phyloP scores from a whole-genome alignment of 1,284 basidiomycete species.

The Sphaerobolus stellatus region DNA sequence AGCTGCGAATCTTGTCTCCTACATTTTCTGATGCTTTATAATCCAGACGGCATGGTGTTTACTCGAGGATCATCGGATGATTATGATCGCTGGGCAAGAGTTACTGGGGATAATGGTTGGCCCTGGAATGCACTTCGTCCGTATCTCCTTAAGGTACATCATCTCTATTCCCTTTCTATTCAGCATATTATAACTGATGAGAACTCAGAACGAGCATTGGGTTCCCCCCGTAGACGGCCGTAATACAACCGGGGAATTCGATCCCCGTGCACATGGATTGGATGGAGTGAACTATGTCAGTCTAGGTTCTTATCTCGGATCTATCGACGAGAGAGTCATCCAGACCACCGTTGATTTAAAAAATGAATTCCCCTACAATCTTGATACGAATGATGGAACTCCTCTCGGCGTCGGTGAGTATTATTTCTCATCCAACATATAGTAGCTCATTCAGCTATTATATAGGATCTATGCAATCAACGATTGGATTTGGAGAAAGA shows the following conservation, averaged over 20 bases:
- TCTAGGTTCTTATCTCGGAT: conserved; percentile 31
- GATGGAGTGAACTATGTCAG: conserved; percentile 45
- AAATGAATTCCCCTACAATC: conserved; percentile 22
- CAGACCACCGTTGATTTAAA: conserved; percentile 10
- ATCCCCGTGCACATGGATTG: conserved; percentile 30
- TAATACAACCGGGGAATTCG: conserved; percentile 8
- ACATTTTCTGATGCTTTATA: too few relatives aligned
- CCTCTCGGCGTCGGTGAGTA: conserved; percentile 21
- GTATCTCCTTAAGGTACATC: background rate
- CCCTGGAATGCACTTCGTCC: conserved; percentile 3
- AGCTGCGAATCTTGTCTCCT: background rate
- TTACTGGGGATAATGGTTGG: conserved; percentile 9
- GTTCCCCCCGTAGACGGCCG: conserved; percentile 1
- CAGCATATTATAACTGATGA: background rate
- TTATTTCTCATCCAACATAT: background rate
- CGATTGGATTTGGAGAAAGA: conserved; percentile 13
- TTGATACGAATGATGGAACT: conserved; percentile 23
- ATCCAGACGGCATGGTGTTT: conserved; percentile 6
- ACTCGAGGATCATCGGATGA: conserved; percentile 8
- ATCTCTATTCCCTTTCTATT: too few relatives aligned
- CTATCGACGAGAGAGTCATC: conserved; percentile 20
- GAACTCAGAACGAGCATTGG: conserved; percentile 2
- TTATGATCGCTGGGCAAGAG: conserved; percentile 2
- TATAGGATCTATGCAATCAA: conserved; percentile 18
- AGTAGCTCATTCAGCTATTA: too few relatives aligned